Conservation (phyloP, 345 rosid species). For the Triadica sebifera region DNA sequence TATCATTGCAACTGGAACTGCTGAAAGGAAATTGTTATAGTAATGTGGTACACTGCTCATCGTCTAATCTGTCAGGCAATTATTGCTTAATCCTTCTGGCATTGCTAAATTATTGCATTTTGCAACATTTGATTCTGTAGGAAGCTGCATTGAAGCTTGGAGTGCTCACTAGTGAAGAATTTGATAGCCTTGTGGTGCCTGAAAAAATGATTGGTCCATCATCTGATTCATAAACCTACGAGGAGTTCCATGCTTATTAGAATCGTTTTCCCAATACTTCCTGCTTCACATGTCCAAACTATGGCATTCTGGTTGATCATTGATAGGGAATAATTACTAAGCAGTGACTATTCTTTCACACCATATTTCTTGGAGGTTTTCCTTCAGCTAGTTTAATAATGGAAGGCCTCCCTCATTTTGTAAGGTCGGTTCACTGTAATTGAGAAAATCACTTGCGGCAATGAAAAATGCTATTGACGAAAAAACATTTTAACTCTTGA, state of each 20-base stretch:
- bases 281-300: neutral
- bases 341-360: neutral
- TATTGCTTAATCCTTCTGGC: neutral
- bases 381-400: constrained; percentile 9
- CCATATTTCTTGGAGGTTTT: constrained; percentile 14
- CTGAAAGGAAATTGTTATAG: no score
- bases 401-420: constrained; percentile 22
- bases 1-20: no score
- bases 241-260: neutral
- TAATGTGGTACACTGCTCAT: no score
- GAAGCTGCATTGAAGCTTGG: constrained; percentile 78
- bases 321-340: neutral
- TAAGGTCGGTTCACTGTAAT: neutral
- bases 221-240: constrained; percentile 37
- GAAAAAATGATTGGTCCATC: constrained; percentile 98
- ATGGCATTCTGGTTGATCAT: neutral
- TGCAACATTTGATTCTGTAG: constrained; percentile 34
- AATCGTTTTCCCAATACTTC: neutral
- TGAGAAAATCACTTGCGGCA: no score
- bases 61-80: no score
- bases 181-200: constrained; percentile 88
- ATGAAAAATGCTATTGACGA: no score
- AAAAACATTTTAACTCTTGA: no score
- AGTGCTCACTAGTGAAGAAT: constrained; percentile 74
- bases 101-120: no score